phyloP scores from a whole-genome alignment of 2,329 filamentous ascomycete species.

The Meredithiella fracta region DNA sequence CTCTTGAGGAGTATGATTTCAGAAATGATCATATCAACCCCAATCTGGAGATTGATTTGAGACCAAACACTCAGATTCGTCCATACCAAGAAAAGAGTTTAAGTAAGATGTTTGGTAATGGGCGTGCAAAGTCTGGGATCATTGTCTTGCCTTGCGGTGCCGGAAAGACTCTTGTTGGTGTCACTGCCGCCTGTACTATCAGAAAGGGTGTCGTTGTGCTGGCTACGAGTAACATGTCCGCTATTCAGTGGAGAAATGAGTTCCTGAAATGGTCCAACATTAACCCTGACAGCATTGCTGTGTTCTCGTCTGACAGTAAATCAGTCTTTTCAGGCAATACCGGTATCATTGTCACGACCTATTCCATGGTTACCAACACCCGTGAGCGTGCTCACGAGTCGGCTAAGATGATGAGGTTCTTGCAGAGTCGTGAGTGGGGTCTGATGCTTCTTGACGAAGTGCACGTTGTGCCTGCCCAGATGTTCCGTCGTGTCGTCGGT shows the following conservation, averaged over 20 bases:
- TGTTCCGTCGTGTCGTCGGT: slow-evolving; percentile 87
- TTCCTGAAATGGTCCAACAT: slow-evolving; percentile 98
- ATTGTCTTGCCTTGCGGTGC: slow-evolving; percentile 94
- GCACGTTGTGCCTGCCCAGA: slow-evolving; percentile 90
- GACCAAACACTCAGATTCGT: slow-evolving; percentile 76
- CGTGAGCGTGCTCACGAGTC: slow-evolving; percentile 79
- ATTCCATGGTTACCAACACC: slow-evolving; percentile 95
- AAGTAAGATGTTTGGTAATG: slow-evolving; percentile 99
- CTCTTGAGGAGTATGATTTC: slow-evolving; percentile 95
- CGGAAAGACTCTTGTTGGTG: slow-evolving; percentile 94
- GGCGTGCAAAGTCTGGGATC: slow-evolving; percentile 88
- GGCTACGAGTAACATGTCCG: slow-evolving; percentile 94
- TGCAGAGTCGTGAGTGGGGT: slow-evolving; percentile 82
- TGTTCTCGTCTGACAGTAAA: slow-evolving; percentile 91
- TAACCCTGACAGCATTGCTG: slow-evolving; percentile 77
- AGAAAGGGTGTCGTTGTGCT: slow-evolving; percentile 93
- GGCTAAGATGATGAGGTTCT: slow-evolving; percentile 93
- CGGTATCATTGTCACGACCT: slow-evolving; percentile 92
- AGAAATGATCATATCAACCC: slow-evolving; percentile 77
- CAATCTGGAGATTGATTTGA: slow-evolving; percentile 83
- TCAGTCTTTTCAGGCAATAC: slow-evolving; percentile 72
- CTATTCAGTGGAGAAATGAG: slow-evolving; percentile 89
- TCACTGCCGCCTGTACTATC: slow-evolving; percentile 93
- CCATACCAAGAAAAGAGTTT: slow-evolving; percentile 94
- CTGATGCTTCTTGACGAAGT: slow-evolving; percentile 95